Conservation (phyloP, 2,329 filamentous ascomycete species). For the Alternaria brassicicola region DNA sequence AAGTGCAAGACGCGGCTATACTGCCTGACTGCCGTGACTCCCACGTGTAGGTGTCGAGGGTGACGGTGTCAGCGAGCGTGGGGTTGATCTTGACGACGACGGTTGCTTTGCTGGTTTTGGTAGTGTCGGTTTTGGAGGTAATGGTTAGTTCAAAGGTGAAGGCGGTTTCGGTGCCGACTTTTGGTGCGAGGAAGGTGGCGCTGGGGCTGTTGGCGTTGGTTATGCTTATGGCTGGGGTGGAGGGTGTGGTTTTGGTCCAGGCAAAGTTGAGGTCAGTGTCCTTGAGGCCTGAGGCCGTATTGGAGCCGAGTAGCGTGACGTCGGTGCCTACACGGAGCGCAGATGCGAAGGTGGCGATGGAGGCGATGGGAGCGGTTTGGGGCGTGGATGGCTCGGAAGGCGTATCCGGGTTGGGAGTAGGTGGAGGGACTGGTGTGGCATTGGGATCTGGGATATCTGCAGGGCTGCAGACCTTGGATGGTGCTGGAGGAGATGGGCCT, state of each 20-base stretch:
- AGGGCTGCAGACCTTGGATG: conserved; percentile 33
- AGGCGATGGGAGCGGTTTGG: conserved; percentile 21
- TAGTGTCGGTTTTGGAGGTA: conserved; percentile 32
- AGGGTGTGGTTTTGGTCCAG: conserved; percentile 40
- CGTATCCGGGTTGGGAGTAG: conserved; percentile 1
- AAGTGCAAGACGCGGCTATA: conserved; percentile 41
- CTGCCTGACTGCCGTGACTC: conserved; percentile 38
- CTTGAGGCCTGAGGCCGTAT: conserved; percentile 29
- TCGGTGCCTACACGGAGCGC: conserved; percentile 40
- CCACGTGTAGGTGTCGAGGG: conserved; percentile 44
- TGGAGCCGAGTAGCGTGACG: conserved; percentile 38
- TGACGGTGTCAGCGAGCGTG: conserved; percentile 35
- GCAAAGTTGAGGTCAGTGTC: conserved; percentile 36
- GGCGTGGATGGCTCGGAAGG: conserved; percentile 2
- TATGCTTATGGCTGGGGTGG: conserved; percentile 27
- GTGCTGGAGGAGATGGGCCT: conserved; percentile 33
- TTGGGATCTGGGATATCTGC: conserved; percentile 25
- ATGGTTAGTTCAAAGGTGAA: conserved; percentile 41
- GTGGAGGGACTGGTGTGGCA: conserved; percentile 9
- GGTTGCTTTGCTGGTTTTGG: conserved; percentile 29
- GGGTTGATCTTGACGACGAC: conserved; percentile 39
- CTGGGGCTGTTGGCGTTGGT: conserved; percentile 27
- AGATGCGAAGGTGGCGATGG: conserved; percentile 27
- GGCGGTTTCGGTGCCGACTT: conserved; percentile 24
- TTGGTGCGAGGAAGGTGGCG: conserved; percentile 32